Conservation (phyloP, 1,284 basidiomycete species). For the Veloporphyrellus conicus region DNA sequence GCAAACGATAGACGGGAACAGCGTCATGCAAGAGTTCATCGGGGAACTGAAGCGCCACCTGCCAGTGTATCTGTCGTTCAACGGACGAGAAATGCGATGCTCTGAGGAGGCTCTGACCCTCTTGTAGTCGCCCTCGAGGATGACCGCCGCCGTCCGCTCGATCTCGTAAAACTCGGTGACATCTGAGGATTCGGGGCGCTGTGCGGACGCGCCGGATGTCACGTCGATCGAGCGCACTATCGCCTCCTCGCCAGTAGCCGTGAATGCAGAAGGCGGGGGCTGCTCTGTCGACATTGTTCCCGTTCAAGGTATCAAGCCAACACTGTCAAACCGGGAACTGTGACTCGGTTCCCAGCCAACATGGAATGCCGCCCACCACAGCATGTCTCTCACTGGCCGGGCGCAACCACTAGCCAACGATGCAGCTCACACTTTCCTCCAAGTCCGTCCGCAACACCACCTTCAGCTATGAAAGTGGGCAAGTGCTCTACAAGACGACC, state of each 20-base stretch:
- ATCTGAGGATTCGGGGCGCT: slow-evolving; percentile 34
- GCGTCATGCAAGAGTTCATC: slow-evolving; percentile 89
- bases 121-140: slow-evolving; percentile 52
- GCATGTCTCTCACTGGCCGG: background rate
- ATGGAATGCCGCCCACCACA: background rate
- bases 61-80: slow-evolving; percentile 8
- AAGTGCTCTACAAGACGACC: slow-evolving; percentile 31
- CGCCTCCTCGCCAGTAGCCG: slow-evolving; percentile 57
- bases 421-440: slow-evolving; percentile 25
- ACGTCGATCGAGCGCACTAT: slow-evolving; percentile 54
- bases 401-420: background rate
- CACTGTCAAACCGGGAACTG: too few relatives aligned
- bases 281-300: slow-evolving; percentile 17
- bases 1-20: slow-evolving; percentile 76
- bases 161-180: slow-evolving; percentile 64
- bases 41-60: slow-evolving; percentile 94
- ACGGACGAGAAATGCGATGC: background rate
- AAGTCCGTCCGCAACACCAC: slow-evolving; percentile 20
- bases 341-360: background rate
- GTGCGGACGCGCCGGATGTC: slow-evolving; percentile 36
- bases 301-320: too few relatives aligned
- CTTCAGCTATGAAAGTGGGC: slow-evolving; percentile 22
- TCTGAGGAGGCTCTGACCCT: slow-evolving; percentile 42
- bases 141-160: slow-evolving; percentile 48
- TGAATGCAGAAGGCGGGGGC: slow-evolving; percentile 36